A percentile compares a stretch with the other conserved stretches of the same genome.
Evolutionary conservation across 805 yeast genomes (phyloP).

Genomic region (Sungouiozyma ichnusensis): DNA sequence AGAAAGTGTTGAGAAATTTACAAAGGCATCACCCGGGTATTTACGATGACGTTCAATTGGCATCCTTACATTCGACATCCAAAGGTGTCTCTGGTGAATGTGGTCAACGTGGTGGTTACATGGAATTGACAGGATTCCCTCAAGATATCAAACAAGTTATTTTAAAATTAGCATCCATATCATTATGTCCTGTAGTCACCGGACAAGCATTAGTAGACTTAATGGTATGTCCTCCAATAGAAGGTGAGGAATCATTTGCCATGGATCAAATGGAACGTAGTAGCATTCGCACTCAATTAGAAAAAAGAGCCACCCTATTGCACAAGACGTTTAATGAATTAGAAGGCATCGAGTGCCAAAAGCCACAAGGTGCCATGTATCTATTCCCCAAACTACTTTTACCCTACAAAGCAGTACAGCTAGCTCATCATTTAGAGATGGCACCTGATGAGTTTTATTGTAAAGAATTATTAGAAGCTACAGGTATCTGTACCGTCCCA

Average conservation of each 20-base stretch:
- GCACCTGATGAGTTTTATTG: constrained; percentile 86
- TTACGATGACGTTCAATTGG: constrained; percentile 71
- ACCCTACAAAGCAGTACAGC: constrained; percentile 49
- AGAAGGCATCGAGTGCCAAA: constrained; percentile 78
- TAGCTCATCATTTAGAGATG: constrained; percentile 46
- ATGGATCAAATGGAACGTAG: constrained; percentile 52
- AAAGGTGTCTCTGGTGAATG: constrained; percentile 98
- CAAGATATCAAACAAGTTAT: constrained; percentile 59
- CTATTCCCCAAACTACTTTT: constrained; percentile 73
- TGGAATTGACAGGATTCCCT: constrained; percentile 81
- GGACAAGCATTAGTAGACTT: constrained; percentile 91
- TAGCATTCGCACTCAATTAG: constrained; percentile 51
- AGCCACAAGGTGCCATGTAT: constrained; percentile 97
- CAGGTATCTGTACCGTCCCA: constrained; percentile 97
- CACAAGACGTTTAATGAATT: constrained; percentile 62
- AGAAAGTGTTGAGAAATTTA: constrained; percentile 61
- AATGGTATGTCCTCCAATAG: constrained; percentile 84
- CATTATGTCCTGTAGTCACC: constrained; percentile 86
- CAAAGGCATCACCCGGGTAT: constrained; percentile 43
- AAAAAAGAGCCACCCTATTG: constrained; percentile 51
- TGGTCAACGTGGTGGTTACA: constrained; percentile 98
- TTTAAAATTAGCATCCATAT: constrained; percentile 79
- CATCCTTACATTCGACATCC: constrained; percentile 93
- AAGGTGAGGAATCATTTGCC: constrained; percentile 67
- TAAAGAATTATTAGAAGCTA: constrained; percentile 63